Conservation (phyloP, 495 filamentous ascomycete species). For the Xylaria castorea region DNA sequence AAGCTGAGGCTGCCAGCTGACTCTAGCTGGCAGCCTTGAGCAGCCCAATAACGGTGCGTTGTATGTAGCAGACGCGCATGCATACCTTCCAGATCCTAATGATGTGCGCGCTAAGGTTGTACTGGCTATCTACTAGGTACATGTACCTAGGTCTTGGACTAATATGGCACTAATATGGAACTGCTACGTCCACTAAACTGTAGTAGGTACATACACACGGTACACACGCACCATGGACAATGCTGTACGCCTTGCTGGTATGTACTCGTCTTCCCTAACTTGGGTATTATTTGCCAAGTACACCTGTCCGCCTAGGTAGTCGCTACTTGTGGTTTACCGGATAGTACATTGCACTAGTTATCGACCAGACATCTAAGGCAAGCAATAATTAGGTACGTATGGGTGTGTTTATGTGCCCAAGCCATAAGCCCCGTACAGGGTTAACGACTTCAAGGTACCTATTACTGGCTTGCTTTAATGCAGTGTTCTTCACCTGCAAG, state of each 20-base stretch:
- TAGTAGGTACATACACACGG: too few relatives aligned
- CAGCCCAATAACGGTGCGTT: neutral
- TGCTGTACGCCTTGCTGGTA: neutral
- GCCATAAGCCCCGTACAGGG: neutral
- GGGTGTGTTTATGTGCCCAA: neutral
- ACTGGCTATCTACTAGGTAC: too few relatives aligned
- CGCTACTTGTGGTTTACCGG: neutral
- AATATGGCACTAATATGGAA: constrained; percentile 2
- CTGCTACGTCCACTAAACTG: neutral
- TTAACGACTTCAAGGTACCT: neutral
- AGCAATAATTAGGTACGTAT: neutral
- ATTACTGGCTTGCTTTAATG: neutral
- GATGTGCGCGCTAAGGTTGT: too few relatives aligned
- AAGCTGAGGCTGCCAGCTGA: neutral
- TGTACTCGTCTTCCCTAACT: neutral
- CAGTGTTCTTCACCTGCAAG: neutral
- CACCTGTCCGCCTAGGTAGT: neutral
- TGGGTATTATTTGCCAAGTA: neutral
- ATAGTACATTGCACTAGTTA: neutral
- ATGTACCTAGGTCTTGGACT: neutral
- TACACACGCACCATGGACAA: neutral
- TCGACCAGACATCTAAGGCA: neutral
- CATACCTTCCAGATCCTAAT: neutral
- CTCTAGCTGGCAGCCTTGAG: neutral
- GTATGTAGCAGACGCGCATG: neutral